Conservation (phyloP, 768 basidiomycete species). For the Lentinus brumalis region DNA sequence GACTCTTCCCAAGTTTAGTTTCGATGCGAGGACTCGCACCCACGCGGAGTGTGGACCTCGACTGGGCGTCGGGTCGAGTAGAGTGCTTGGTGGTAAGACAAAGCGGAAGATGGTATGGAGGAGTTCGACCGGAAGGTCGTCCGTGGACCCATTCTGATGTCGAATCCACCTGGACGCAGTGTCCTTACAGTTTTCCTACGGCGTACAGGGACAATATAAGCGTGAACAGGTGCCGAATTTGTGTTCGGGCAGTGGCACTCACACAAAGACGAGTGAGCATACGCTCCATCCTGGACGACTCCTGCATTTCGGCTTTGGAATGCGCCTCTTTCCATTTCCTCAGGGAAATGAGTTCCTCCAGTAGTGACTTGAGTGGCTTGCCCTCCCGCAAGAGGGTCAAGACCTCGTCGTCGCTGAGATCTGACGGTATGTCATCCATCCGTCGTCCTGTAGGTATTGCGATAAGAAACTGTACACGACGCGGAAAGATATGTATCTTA, state of each 20-base stretch:
- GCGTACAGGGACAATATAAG: neutral
- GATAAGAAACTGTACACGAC: too few relatives aligned
- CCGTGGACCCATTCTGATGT: neutral
- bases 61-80: neutral
- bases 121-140: conserved; percentile 3
- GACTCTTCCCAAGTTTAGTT: neutral
- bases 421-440: neutral
- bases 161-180: neutral
- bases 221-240: neutral
- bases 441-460: too few relatives aligned
- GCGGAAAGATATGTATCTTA: too few relatives aligned
- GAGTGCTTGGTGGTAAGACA: neutral
- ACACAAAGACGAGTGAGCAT: conserved; percentile 1
- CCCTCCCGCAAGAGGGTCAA: neutral
- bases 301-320: neutral
- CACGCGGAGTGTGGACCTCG: neutral
- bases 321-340: conserved; percentile 2
- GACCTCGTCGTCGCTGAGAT: neutral
- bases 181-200: neutral
- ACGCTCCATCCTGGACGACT: neutral
- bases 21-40: neutral
- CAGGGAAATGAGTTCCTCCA: neutral
- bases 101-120: conserved; percentile 1
- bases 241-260: neutral
- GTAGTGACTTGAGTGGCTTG: neutral